phyloP scores from a whole-genome alignment of 331 rosid genomes.

The Rosa hybrid region DNA sequence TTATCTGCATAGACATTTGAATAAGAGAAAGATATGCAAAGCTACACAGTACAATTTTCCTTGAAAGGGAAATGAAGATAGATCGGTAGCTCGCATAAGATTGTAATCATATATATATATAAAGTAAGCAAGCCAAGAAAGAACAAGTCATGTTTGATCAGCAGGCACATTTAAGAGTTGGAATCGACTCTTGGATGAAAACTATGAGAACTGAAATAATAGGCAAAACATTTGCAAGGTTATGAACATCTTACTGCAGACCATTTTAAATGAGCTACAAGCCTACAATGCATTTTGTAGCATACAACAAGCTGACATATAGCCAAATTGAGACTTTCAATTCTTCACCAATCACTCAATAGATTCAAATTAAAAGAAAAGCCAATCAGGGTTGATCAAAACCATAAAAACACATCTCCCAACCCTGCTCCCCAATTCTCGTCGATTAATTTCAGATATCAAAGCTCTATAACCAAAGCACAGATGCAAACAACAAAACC shows the following conservation, averaged over 20 bases:
- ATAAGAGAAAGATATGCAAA: not conserved
- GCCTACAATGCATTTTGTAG: not conserved
- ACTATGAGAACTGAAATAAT: not conserved
- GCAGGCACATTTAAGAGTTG: not conserved
- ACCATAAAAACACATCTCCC: not conserved
- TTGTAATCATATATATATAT: not conserved
- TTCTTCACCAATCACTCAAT: slow-evolving; percentile 1
- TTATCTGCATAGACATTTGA: not conserved
- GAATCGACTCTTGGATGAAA: not conserved
- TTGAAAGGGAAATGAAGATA: not conserved
- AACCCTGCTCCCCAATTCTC: not conserved
- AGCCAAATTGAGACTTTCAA: not conserved
- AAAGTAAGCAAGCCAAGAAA: not conserved
- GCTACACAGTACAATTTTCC: not conserved
- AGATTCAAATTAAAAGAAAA: not conserved
- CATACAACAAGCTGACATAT: not conserved
- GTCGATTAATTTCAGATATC: not conserved
- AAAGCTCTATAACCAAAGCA: not conserved
- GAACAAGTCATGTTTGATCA: not conserved
- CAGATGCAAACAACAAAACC: not conserved
- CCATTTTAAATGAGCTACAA: not conserved
- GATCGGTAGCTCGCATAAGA: not conserved
- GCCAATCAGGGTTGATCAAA: not conserved
- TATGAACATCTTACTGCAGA: not conserved
- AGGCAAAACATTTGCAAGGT: not conserved